Conservation (phyloP, 352 stramenopile genomes). For the Phytophthora macrochlamydospora region DNA sequence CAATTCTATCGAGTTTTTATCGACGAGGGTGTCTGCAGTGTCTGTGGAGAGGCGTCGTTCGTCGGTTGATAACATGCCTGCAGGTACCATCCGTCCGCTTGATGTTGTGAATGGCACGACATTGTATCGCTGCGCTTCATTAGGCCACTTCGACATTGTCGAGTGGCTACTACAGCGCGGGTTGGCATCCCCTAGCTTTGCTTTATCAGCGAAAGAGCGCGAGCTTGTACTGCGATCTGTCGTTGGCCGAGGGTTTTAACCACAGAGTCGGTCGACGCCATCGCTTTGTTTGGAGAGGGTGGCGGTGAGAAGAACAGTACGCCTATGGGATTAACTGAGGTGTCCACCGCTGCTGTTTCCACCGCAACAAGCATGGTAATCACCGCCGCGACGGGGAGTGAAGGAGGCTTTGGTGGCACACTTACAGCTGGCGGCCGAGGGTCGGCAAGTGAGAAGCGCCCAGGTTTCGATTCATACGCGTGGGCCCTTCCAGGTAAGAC, state of each 20-base stretch:
- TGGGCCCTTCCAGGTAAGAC: conserved; percentile 41
- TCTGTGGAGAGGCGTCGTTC: conserved; percentile 20
- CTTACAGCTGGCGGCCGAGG: conserved; percentile 9
- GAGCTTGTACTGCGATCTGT: conserved; percentile 35
- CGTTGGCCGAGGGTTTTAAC: conserved; percentile 16
- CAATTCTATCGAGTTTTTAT: conserved; percentile 20
- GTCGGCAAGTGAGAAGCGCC: conserved; percentile 9
- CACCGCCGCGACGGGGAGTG: conserved; percentile 14
- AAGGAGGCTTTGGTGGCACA: conserved; percentile 2
- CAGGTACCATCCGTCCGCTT: conserved; percentile 12
- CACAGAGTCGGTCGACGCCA: conserved; percentile 16
- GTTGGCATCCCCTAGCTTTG: conserved; percentile 20
- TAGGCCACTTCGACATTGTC: conserved; percentile 27
- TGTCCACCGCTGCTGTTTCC: conserved; percentile 16
- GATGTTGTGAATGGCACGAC: conserved; percentile 31
- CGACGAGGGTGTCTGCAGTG: conserved; percentile 3
- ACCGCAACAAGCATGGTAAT: conserved; percentile 3
- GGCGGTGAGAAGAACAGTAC: conserved; percentile 1
- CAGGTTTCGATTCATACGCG: conserved; percentile 26
- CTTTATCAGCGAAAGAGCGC: conserved; percentile 27
- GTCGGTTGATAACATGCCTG: conserved; percentile 24
- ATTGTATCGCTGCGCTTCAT: conserved; percentile 27
- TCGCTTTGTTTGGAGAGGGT: conserved; percentile 1
- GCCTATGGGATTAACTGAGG: not conserved
- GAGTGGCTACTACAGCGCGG: conserved; percentile 37